phyloP scores from a whole-genome alignment of 164 flowering plant species.

The Echeveria elegans region DNA sequence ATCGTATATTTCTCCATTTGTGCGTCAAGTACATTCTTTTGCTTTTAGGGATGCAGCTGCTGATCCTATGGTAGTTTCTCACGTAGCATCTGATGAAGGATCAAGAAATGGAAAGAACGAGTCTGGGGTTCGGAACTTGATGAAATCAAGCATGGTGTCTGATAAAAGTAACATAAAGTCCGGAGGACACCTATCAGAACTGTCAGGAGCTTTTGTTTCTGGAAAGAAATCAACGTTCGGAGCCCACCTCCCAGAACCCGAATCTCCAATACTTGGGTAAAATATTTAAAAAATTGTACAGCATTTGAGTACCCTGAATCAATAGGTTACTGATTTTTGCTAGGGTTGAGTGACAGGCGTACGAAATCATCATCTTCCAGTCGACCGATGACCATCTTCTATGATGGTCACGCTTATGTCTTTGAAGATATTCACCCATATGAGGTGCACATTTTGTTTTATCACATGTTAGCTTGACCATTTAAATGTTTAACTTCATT shows the following conservation, averaged over 20 bases:
- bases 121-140: conserved; percentile 47
- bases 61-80: conserved; percentile 50
- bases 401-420: conserved; percentile 91
- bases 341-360: conserved; percentile 31
- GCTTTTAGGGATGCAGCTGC: conserved; percentile 42
- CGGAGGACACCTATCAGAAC: neutral
- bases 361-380: conserved; percentile 35
- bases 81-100: conserved; percentile 90
- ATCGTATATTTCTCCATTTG: conserved; percentile 33
- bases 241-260: conserved; percentile 31
- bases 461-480: neutral
- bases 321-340: neutral
- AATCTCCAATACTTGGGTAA: conserved; percentile 42
- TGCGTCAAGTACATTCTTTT: conserved; percentile 39
- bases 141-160: conserved; percentile 13
- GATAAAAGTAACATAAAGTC: conserved; percentile 39
- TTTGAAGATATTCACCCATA: conserved; percentile 90
- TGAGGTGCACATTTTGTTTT: conserved; percentile 41
- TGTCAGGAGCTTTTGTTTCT: conserved; percentile 12
- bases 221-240: conserved; percentile 35
- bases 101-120: conserved; percentile 91
- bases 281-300: neutral
- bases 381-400: conserved; percentile 89
- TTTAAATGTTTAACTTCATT: neutral
- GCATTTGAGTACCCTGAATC: neutral